Conservation (phyloP, 78 protist genomes). For the Anaeramoeba ignava region DNA sequence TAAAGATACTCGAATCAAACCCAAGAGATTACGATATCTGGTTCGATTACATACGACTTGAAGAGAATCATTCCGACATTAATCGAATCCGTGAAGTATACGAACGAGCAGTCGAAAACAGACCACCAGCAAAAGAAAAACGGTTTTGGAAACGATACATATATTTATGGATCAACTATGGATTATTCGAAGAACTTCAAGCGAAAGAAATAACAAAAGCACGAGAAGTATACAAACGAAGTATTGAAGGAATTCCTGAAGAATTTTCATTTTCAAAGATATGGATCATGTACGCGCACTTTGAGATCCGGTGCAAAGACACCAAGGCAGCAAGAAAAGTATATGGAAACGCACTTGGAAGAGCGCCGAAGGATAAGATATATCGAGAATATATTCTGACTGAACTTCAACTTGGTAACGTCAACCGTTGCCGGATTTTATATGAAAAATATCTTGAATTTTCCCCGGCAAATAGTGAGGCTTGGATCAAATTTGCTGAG, state of each 20-base stretch:
- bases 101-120: constrained; percentile 84
- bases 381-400: constrained; percentile 38
- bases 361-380: constrained; percentile 32
- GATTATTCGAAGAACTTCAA: constrained; percentile 73
- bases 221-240: constrained; percentile 49
- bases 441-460: constrained; percentile 64
- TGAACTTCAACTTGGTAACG: constrained; percentile 67
- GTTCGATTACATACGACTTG: constrained; percentile 88
- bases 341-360: constrained; percentile 41
- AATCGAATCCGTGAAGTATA: constrained; percentile 65
- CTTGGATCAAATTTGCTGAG: constrained; percentile 72
- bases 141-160: constrained; percentile 83
- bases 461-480: constrained; percentile 46
- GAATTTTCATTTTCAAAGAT: constrained; percentile 83
- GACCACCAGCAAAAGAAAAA: constrained; percentile 81
- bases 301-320: constrained; percentile 73
- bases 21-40: constrained; percentile 82
- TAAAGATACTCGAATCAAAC: constrained; percentile 22
- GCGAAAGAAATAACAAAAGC: constrained; percentile 63
- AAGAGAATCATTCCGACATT: constrained; percentile 58
- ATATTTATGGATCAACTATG: constrained; percentile 89
- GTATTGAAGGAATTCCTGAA: constrained; percentile 71
- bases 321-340: constrained; percentile 52
- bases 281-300: constrained; percentile 73
- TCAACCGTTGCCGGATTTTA: constrained; percentile 62